These are phyloP conservation scores for Gracilariopsis chorda DNA, from an alignment of 23 red algal species.

Conservation along the genomic window DNA sequence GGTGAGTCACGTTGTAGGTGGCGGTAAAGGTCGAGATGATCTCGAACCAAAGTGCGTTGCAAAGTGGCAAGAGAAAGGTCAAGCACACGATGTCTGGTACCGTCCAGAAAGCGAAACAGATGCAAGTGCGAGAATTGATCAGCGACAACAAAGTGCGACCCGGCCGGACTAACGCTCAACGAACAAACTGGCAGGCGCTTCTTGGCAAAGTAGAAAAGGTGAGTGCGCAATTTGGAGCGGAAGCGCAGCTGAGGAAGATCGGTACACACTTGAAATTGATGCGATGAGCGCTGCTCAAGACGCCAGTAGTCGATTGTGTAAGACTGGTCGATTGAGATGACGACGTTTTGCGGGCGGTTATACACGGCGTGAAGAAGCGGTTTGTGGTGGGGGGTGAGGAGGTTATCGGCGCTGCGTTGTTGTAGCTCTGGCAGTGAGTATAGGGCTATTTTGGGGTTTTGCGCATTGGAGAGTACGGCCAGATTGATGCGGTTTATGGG, in stretches of 20 bases:
- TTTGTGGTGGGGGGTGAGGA: neutral
- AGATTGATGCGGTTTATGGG: neutral
- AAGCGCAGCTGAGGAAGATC: conserved; percentile 28
- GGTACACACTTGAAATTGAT: neutral
- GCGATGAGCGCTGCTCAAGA: neutral
- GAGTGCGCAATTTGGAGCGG: conserved; percentile 49
- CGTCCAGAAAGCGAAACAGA: conserved; percentile 10
- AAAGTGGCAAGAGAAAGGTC: neutral
- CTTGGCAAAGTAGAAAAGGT: conserved; percentile 57
- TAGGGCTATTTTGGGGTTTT: neutral
- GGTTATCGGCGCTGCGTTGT: neutral
- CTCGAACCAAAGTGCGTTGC: neutral
- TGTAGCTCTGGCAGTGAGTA: neutral
- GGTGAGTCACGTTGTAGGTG: neutral
- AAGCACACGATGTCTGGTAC: neutral
- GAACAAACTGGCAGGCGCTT: neutral
- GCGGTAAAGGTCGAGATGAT: neutral
- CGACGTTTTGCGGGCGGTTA: neutral
- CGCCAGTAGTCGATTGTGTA: neutral
- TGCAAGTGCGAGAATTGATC: neutral
- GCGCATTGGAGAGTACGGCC: neutral
- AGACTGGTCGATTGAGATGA: neutral
- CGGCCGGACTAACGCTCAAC: neutral
- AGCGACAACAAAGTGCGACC: conserved; percentile 26
- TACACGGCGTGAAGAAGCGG: neutral